phyloP scores from a whole-genome alignment of 164 flowering plant genomes.

The Dillenia suffruticosa region DNA sequence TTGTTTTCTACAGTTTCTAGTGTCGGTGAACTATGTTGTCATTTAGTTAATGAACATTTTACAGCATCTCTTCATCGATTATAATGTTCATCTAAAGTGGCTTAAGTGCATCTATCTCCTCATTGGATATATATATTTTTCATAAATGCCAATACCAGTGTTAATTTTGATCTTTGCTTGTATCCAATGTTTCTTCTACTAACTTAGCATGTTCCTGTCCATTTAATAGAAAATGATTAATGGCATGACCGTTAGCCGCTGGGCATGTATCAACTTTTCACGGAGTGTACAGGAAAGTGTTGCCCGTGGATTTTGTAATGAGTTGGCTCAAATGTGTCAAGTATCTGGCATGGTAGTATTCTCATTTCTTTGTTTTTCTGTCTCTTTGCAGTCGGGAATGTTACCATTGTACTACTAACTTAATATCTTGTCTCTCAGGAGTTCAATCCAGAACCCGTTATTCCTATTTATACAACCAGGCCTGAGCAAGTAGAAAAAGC shows the following conservation, averaged over 20 bases:
- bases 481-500: slow-evolving; percentile 83
- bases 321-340: slow-evolving; percentile 84
- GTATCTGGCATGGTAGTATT: slow-evolving; percentile 73
- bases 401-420: not conserved
- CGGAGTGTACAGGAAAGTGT: slow-evolving; percentile 74
- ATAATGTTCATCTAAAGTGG: no score
- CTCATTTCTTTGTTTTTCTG: not conserved
- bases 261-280: slow-evolving; percentile 84
- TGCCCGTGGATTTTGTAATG: slow-evolving; percentile 71
- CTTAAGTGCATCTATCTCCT: no score
- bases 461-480: slow-evolving; percentile 56
- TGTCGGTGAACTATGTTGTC: no score
- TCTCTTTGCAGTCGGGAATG: not conserved
- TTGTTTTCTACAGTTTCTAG: no score
- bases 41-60: no score
- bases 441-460: slow-evolving; percentile 67
- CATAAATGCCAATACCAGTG: no score
- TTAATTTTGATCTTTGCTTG: no score
- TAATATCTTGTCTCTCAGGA: slow-evolving; percentile 36
- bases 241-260: slow-evolving; percentile 67
- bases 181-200: no score
- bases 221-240: slow-evolving; percentile 75
- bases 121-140: no score
- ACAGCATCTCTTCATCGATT: no score
- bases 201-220: no score